Conservation (phyloP, 2,329 filamentous ascomycete genomes). For the Daldinia sp. region DNA sequence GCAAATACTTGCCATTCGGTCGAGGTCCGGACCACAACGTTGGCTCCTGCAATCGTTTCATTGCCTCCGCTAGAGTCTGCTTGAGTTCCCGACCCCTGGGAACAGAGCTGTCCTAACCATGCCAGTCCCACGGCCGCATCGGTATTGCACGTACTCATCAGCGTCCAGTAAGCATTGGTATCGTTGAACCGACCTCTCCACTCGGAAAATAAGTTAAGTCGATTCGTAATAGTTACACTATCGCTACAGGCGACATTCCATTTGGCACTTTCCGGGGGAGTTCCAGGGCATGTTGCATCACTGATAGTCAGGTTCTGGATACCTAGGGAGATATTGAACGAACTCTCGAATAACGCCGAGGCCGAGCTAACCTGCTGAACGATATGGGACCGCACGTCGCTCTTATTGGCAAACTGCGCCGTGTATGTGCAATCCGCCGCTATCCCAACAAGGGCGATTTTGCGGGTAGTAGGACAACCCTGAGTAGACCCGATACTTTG, state of each 20-base stretch:
- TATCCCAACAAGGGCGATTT: conserved; percentile 90
- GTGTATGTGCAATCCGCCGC: conserved; percentile 95
- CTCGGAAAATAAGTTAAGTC: conserved; percentile 86
- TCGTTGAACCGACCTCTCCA: conserved; percentile 87
- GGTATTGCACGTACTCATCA: conserved; percentile 85
- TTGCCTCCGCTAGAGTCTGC: conserved; percentile 62
- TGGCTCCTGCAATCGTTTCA: conserved; percentile 85
- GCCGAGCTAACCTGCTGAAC: conserved; percentile 88
- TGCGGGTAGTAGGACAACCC: conserved; percentile 92
- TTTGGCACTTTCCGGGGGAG: conserved; percentile 72
- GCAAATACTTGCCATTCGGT: conserved; percentile 97
- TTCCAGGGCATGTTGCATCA: conserved; percentile 78
- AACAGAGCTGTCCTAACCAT: conserved; percentile 91
- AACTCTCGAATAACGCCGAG: conserved; percentile 86
- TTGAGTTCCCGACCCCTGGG: conserved; percentile 66
- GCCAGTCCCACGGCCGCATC: conserved; percentile 88
- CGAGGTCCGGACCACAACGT: conserved; percentile 86
- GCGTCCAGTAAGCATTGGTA: conserved; percentile 91
- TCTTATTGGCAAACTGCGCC: conserved; percentile 73
- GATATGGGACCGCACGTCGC: conserved; percentile 77
- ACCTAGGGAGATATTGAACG: conserved; percentile 95
- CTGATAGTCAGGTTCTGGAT: conserved; percentile 87
- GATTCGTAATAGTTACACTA: conserved; percentile 75
- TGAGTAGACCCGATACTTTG: conserved; percentile 81
- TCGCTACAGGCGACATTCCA: conserved; percentile 86